Evolutionary conservation across 768 basidiomycete species (phyloP).

Genomic region (Boletus rubropictus): DNA sequence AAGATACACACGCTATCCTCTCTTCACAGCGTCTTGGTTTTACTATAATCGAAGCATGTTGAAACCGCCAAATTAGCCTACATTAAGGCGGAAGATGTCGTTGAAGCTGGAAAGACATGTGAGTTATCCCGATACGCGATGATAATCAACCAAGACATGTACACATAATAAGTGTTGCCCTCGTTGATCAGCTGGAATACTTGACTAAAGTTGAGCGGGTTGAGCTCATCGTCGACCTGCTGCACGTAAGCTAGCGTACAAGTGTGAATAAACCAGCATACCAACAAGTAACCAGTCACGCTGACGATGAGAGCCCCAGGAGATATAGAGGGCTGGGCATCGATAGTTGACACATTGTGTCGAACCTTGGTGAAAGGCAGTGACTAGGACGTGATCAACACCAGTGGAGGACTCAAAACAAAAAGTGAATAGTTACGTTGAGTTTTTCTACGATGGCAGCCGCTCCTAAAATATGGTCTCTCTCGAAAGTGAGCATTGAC

Average conservation of each 20-base stretch:
- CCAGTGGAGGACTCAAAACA: not conserved
- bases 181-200: conserved; percentile 88
- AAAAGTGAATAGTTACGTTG: conserved; percentile 37
- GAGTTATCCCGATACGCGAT: conserved; percentile 3
- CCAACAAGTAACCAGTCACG: conserved; percentile 83
- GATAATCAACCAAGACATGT: conserved; percentile 28
- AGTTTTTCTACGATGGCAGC: conserved; percentile 65
- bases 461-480: conserved; percentile 48
- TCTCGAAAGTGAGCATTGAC: conserved; percentile 89
- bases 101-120: conserved; percentile 51
- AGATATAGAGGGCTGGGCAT: conserved; percentile 79
- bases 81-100: conserved; percentile 90
- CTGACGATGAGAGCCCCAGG: conserved; percentile 60
- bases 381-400: conserved; percentile 34
- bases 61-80: conserved; percentile 34
- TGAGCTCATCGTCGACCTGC: conserved; percentile 75
- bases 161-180: conserved; percentile 77
- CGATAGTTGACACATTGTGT: conserved; percentile 78
- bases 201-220: conserved; percentile 88
- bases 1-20: conserved; percentile 10
- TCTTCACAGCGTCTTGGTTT: conserved; percentile 18
- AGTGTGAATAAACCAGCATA: conserved; percentile 31
- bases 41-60: not conserved
- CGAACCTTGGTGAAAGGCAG: conserved; percentile 78
- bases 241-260: conserved; percentile 3